Conservation (phyloP, 768 basidiomycete species). For the Macrolepiota fuliginosa region DNA sequence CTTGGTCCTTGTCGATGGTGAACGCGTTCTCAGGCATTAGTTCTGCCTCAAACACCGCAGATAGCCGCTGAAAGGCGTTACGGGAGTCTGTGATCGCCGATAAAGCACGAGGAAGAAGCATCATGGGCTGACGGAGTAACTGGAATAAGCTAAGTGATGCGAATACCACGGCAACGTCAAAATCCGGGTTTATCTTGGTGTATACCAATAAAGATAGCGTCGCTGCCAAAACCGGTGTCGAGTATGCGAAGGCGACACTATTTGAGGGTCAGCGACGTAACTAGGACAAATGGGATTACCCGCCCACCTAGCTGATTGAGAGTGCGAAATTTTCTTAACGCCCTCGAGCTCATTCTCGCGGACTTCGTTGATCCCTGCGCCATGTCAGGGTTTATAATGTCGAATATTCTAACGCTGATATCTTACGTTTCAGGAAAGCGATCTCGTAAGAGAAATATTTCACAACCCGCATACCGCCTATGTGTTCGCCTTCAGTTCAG, state of each 20-base stretch:
- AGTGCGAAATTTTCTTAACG: conserved; percentile 54
- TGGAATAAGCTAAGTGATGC: conserved; percentile 20
- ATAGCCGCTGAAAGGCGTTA: conserved; percentile 56
- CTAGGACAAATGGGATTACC: conserved; percentile 7
- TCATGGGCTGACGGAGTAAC: conserved; percentile 68
- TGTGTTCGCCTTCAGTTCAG: not conserved
- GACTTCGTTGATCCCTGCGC: conserved; percentile 49
- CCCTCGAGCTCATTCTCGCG: conserved; percentile 55
- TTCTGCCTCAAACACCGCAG: conserved; percentile 54
- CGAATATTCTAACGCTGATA: not conserved
- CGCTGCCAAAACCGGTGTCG: conserved; percentile 61
- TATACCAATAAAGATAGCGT: conserved; percentile 64
- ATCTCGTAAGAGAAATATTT: conserved; percentile 76
- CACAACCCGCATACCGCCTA: conserved; percentile 67
- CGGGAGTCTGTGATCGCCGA: conserved; percentile 63
- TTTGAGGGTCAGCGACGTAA: conserved; percentile 9
- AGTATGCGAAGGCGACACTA: conserved; percentile 53
- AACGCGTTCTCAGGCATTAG: conserved; percentile 39
- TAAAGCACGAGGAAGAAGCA: conserved; percentile 61
- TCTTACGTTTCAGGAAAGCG: conserved; percentile 61
- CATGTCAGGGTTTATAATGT: not conserved
- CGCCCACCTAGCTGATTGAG: conserved; percentile 59
- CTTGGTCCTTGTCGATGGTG: conserved; percentile 40
- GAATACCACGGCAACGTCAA: conserved; percentile 6
- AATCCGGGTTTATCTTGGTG: conserved; percentile 37